Evolutionary conservation across 768 basidiomycete species (phyloP).

Genomic region (Epithele typhae): DNA sequence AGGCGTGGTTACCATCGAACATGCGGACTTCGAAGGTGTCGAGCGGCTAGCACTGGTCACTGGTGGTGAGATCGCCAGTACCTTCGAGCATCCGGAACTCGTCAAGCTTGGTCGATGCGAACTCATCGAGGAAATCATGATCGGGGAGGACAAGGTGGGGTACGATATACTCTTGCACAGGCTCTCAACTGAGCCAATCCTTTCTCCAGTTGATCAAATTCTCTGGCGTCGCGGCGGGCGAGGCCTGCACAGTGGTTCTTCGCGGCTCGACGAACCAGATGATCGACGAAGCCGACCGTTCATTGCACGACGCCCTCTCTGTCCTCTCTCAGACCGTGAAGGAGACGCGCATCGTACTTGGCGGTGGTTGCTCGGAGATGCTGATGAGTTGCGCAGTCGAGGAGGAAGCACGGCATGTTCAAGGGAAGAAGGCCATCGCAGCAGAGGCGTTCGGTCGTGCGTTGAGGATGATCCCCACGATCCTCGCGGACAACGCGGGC

Average conservation of each 20-base stretch:
- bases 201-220: conserved; percentile 93
- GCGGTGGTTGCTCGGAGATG: conserved; percentile 98
- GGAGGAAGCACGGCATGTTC: conserved; percentile 75
- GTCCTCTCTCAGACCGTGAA: conserved; percentile 97
- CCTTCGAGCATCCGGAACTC: conserved; percentile 88
- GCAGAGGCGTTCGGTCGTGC: conserved; percentile 89
- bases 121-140: conserved; percentile 97
- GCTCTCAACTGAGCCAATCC: too few relatives aligned
- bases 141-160: conserved; percentile 96
- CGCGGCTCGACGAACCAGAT: conserved; percentile 98
- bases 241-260: conserved; percentile 96
- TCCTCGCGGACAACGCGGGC: conserved; percentile 96
- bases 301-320: conserved; percentile 94
- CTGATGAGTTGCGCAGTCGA: conserved; percentile 94
- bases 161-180: background rate
- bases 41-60: conserved; percentile 94
- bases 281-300: conserved; percentile 98
- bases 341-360: conserved; percentile 91
- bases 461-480: conserved; percentile 91
- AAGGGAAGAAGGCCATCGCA: conserved; percentile 95
- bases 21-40: conserved; percentile 98
- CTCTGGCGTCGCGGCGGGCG: conserved; percentile 96
- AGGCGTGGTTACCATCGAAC: conserved; percentile 95
- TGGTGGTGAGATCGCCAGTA: conserved; percentile 95
- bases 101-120: conserved; percentile 94